These are phyloP conservation scores for Metschnikowia amazonensis DNA, from an alignment of 805 yeast species.

Conservation along the genomic window DNA sequence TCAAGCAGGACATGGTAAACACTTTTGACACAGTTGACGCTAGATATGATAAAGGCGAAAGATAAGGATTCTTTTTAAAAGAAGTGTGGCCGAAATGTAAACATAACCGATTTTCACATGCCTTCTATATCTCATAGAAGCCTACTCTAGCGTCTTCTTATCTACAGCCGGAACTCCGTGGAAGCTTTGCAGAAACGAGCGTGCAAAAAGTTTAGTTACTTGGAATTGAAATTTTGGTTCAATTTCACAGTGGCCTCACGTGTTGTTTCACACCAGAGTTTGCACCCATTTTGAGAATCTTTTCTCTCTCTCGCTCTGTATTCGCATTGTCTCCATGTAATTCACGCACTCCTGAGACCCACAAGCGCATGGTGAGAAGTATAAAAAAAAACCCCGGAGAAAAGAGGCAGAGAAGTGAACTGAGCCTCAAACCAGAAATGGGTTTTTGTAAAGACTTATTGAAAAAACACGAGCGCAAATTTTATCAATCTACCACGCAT, in stretches of 20 bases:
- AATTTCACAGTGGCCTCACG: background rate
- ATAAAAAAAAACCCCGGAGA: slow-evolving; percentile 1
- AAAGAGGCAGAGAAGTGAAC: background rate
- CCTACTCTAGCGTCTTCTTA: background rate
- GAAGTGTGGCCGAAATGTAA: background rate
- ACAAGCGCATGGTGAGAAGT: slow-evolving; percentile 11
- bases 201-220: background rate
- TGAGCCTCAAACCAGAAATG: slow-evolving; percentile 9
- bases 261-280: background rate
- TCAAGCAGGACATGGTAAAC: background rate
- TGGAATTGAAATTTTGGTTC: background rate
- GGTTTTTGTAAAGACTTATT: slow-evolving; percentile 21
- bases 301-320: background rate
- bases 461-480: slow-evolving; percentile 20
- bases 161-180: background rate
- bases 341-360: slow-evolving; percentile 7
- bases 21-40: background rate
- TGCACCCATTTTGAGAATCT: background rate
- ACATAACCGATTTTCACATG: background rate
- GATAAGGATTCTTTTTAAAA: background rate
- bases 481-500: slow-evolving; percentile 34
- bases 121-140: background rate
- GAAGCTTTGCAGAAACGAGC: no score
- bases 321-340: background rate
- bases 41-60: background rate